phyloP scores from a whole-genome alignment of 331 rosid genomes.

The Arachis monticola region DNA sequence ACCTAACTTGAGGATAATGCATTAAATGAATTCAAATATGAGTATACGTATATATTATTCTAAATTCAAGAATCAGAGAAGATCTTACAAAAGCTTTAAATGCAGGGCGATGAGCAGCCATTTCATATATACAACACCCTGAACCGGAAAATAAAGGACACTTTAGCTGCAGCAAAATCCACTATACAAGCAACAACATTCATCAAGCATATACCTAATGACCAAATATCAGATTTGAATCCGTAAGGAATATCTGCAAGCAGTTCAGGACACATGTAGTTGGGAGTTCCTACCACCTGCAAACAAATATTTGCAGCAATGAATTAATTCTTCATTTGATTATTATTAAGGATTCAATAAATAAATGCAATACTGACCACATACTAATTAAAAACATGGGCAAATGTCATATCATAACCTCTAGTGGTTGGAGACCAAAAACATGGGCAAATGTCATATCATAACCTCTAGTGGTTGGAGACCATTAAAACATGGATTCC shows the following conservation, averaged over 20 bases:
- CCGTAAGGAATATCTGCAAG: constrained; percentile 98
- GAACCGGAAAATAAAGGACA: constrained; percentile 34
- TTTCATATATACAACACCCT: constrained; percentile 89
- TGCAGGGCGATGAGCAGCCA: constrained; percentile 88
- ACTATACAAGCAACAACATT: background rate
- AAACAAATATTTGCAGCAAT: constrained; percentile 34
- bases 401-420: constrained; percentile 29
- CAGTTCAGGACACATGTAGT: constrained; percentile 98
- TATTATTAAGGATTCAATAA: background rate
- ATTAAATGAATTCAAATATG: constrained; percentile 7
- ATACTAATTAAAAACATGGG: background rate
- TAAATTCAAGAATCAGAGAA: constrained; percentile 27
- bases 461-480: constrained; percentile 7
- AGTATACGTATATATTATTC: background rate
- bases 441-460: constrained; percentile 15
- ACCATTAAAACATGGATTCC: background rate
- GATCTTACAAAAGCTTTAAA: constrained; percentile 84
- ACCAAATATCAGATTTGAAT: constrained; percentile 98
- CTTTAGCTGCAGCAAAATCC: constrained; percentile 39
- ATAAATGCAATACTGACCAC: background rate
- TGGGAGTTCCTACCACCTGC: constrained; percentile 98
- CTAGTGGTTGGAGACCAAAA: background rate
- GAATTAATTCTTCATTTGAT: constrained; percentile 13
- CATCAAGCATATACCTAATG: constrained; percentile 63
- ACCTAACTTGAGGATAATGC: constrained; percentile 9